Percentiles rank a stretch among this genome's conserved stretches.
phyloP scores from a whole-genome alignment of 1,139 yeast species.

The Blastobotrys aristatus region DNA sequence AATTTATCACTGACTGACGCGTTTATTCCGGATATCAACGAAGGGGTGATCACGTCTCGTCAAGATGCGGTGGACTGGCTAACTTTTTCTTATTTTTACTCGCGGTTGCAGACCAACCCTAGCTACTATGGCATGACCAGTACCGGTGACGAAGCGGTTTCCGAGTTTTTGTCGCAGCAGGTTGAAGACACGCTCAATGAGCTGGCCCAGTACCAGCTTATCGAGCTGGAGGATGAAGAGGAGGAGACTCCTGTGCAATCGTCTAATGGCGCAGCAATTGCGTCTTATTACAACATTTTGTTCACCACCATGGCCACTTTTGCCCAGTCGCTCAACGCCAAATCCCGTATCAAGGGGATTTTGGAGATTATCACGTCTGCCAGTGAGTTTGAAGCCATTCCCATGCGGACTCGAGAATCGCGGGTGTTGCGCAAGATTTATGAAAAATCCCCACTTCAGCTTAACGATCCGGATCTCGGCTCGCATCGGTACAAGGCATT shows the following conservation, averaged over 20 bases:
- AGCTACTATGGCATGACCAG: conserved; percentile 77
- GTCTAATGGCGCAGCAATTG: conserved; percentile 64
- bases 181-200: conserved; percentile 72
- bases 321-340: conserved; percentile 47
- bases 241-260: conserved; percentile 24
- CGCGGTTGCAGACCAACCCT: conserved; percentile 77
- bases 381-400: conserved; percentile 60
- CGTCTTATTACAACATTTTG: conserved; percentile 64
- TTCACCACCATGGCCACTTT: conserved; percentile 61
- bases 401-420: conserved; percentile 59
- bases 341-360: conserved; percentile 56
- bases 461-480: conserved; percentile 40
- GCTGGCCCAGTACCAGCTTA: conserved; percentile 51
- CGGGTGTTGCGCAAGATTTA: conserved; percentile 46
- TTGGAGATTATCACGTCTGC: conserved; percentile 65
- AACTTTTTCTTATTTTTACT: conserved; percentile 76
- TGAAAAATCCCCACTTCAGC: conserved; percentile 57
- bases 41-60: conserved; percentile 56
- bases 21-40: conserved; percentile 65
- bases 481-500: conserved; percentile 68
- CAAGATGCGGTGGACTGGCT: conserved; percentile 92
- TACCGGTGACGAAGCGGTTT: conserved; percentile 60
- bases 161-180: conserved; percentile 75
- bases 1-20: conserved; percentile 57
- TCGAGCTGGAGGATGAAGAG: conserved; percentile 50